Evolutionary conservation across 805 yeast genomes (phyloP).

Genomic region (Sungouiozyma intestinalis): DNA sequence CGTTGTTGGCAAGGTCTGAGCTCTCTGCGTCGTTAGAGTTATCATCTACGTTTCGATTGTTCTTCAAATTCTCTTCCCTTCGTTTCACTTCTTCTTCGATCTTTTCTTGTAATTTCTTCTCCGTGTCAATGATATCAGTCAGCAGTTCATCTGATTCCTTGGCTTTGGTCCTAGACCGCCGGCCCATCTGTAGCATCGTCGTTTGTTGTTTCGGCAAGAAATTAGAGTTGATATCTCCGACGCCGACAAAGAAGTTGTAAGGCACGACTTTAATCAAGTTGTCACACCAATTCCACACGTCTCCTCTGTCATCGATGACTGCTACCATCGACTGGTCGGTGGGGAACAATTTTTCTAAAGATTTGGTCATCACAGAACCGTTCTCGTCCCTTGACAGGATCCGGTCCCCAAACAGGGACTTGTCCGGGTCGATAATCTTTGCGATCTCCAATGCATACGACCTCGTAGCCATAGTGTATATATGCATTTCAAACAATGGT

Average conservation of each 20-base stretch:
- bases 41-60: conserved; percentile 12
- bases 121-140: conserved; percentile 27
- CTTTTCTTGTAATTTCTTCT: conserved; percentile 22
- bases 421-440: conserved; percentile 82
- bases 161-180: conserved; percentile 23
- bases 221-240: conserved; percentile 92
- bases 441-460: conserved; percentile 88
- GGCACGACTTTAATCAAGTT: conserved; percentile 89
- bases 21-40: neutral
- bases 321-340: conserved; percentile 95
- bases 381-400: conserved; percentile 90
- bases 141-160: conserved; percentile 26
- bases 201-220: conserved; percentile 76
- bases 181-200: conserved; percentile 38
- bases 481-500: conserved; percentile 74
- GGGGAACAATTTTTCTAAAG: conserved; percentile 80
- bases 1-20: neutral
- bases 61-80: conserved; percentile 28
- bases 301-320: conserved; percentile 94
- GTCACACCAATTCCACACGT: conserved; percentile 96
- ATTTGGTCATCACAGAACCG: conserved; percentile 84
- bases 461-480: conserved; percentile 96
- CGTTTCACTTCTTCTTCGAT: conserved; percentile 26
- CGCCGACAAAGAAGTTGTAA: conserved; percentile 91
- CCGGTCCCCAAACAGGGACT: conserved; percentile 78